Conservation (phyloP, 805 yeast species). For the Ogataea ganodermae region DNA sequence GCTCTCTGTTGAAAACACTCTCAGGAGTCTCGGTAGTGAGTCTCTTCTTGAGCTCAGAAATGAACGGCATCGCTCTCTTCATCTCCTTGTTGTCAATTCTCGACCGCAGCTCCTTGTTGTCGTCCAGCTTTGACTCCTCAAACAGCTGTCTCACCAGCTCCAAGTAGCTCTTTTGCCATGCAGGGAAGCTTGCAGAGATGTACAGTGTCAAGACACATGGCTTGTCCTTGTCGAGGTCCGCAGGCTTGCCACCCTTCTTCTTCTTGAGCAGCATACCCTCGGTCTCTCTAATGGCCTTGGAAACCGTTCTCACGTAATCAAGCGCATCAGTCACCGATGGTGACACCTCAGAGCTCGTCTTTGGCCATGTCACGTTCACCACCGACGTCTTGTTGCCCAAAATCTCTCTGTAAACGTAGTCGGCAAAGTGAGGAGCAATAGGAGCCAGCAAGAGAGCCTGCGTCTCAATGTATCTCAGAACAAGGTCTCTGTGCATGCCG, state of each 20-base stretch:
- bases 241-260: constrained; percentile 81
- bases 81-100: constrained; percentile 78
- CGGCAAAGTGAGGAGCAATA: constrained; percentile 94
- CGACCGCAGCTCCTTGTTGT: constrained; percentile 62
- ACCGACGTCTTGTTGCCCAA: constrained; percentile 66
- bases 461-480: constrained; percentile 77
- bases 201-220: constrained; percentile 75
- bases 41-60: constrained; percentile 81
- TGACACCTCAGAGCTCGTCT: constrained; percentile 66
- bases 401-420: constrained; percentile 82
- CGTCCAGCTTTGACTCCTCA: constrained; percentile 62
- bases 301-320: constrained; percentile 73
- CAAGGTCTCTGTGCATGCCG: constrained; percentile 81
- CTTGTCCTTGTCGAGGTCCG: constrained; percentile 71
- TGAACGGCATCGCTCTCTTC: constrained; percentile 98
- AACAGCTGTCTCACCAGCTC: constrained; percentile 75
- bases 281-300: constrained; percentile 88
- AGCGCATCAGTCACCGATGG: constrained; percentile 64
- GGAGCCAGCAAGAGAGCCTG: constrained; percentile 88
- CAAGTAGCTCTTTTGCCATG: constrained; percentile 61
- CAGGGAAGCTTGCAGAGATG: constrained; percentile 78
- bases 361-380: constrained; percentile 78
- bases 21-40: constrained; percentile 68
- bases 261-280: constrained; percentile 84
- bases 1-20: constrained; percentile 85